Evolutionary conservation across 257 asterid species (phyloP).

Genomic region (Capsicum chinense): DNA sequence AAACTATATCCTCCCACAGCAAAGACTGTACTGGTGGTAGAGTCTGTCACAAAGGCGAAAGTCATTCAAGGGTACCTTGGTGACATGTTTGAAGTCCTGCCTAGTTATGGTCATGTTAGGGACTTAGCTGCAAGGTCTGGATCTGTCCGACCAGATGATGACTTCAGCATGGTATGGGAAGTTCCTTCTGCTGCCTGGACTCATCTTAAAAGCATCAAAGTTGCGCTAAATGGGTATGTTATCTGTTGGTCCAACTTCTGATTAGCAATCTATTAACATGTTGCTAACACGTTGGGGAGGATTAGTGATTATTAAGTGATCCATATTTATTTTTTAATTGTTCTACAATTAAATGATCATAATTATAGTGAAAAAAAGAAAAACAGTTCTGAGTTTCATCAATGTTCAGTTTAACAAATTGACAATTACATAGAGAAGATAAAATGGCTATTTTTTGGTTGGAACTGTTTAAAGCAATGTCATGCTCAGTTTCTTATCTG

Average conservation of each 20-base stretch:
- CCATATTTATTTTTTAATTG: neutral
- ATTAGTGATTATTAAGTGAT: slow-evolving; percentile 16
- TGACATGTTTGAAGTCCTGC: slow-evolving; percentile 87
- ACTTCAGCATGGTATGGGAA: slow-evolving; percentile 98
- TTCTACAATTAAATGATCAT: neutral
- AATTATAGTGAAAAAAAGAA: neutral
- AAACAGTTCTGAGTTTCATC: neutral
- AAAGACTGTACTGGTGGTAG: slow-evolving; percentile 83
- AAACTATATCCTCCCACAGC: slow-evolving; percentile 77
- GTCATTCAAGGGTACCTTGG: slow-evolving; percentile 97
- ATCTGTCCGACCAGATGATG: slow-evolving; percentile 93
- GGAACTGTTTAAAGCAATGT: neutral
- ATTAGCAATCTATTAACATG: neutral
- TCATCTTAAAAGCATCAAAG: slow-evolving; percentile 88
- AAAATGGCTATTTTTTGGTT: neutral
- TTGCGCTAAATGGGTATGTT: slow-evolving; percentile 85
- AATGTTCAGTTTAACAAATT: neutral
- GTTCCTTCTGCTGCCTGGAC: slow-evolving; percentile 97
- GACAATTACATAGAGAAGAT: slow-evolving; percentile 3
- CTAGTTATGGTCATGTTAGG: slow-evolving; percentile 95
- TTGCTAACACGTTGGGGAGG: slow-evolving; percentile 10
- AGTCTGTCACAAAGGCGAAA: slow-evolving; percentile 85
- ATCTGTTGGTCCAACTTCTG: slow-evolving; percentile 32
- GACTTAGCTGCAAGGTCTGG: slow-evolving; percentile 98
- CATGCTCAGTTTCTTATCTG: slow-evolving; percentile 38